Percentiles rank a stretch among this genome's conserved stretches.
Conservation (phyloP, 345 rosid genomes). For the Murraya paniculata region DNA sequence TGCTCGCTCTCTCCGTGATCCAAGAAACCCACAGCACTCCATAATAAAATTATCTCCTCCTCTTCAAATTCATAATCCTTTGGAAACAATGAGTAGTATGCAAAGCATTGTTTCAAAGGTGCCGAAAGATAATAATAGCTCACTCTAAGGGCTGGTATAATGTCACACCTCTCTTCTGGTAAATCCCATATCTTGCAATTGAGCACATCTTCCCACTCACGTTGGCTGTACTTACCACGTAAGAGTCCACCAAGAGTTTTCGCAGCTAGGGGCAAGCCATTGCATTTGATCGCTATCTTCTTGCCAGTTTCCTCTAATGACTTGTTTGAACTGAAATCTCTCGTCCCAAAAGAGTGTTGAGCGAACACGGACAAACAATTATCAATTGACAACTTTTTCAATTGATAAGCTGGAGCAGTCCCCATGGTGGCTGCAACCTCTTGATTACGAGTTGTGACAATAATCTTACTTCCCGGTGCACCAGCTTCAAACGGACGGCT, state of each 20-base stretch:
- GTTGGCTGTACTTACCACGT: accelerated
- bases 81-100: constrained; percentile 1
- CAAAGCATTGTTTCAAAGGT: neutral
- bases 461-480: neutral
- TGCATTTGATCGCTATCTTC: neutral
- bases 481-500: neutral
- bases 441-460: neutral
- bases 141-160: neutral
- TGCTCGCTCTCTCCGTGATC: neutral
- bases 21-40: neutral
- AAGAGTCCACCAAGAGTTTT: neutral
- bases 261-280: neutral
- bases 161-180: neutral
- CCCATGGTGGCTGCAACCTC: neutral
- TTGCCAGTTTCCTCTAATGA: neutral
- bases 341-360: neutral
- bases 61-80: constrained; percentile 9
- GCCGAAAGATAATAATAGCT: neutral
- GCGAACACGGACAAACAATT: neutral
- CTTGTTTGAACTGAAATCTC: neutral
- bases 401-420: neutral
- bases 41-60: constrained; percentile 1
- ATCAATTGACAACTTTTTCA: neutral
- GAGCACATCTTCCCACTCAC: neutral
- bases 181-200: neutral